Evolutionary conservation across 73 alveolate genomes (phyloP), one percentile per base, ranked within the genome.

Genomic region (Stentor roeselii): DNA sequence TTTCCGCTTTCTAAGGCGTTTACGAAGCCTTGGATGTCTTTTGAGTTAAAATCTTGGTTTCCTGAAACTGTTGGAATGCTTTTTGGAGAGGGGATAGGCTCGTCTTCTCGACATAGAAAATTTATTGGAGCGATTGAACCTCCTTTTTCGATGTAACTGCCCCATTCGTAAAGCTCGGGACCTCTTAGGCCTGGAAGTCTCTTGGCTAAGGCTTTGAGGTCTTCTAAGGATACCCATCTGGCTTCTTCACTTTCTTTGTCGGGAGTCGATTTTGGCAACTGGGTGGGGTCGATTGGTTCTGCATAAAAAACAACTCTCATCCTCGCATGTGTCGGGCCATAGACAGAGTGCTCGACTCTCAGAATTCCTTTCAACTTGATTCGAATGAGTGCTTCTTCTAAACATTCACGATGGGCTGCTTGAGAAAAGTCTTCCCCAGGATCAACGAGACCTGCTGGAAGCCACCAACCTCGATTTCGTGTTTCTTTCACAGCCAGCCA

Each of bases 401-500:
- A 31, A 2, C 91, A 42, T 86, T 88, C 93, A 82, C 93, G 84
- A 59, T 82, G 38, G 6, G 92, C 93, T 35, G 93, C 93, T 42
- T 78, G 21, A 15, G 59, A 42, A 76, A 87, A 94, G 39, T 82
- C 59, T 59, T 94, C 97, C 3, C 96, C 94, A 30, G 94, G 92
- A 60, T 94, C 98, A 11, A 94, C 95, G 59, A 88, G 89, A 3
- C 98, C 98, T 39, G 96, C 98, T 14, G 97, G 97, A 3, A 94
- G 75, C 96, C 97, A 92, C 97, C 98, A 94, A 38, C 98, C 98
- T 85, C 96, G 78, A 59, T 90, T 75, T n/a, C 83, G 50, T 27
- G 93, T 89, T 86, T 93, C 98, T 32, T 92, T 86, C 21, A 93
- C 98, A 3, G 98, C 96, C 42, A 92, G 86, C 60, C 83, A 93